Base-by-base conservation (phyloP, 257 asterid species). In the Solanum boliviense region DNA sequence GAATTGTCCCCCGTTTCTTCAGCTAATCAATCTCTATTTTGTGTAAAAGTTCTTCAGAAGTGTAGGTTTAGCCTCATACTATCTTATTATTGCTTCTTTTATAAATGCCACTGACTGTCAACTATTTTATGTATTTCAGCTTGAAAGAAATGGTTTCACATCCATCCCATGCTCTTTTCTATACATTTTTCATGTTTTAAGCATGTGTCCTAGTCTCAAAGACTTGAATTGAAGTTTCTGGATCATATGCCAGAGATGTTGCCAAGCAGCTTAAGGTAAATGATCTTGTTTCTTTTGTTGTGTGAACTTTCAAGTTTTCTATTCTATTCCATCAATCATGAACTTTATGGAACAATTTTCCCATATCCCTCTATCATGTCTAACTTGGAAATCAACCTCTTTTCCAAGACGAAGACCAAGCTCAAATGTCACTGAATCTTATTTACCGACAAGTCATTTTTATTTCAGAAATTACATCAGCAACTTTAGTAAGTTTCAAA, bases 101-200 rank as follows among this genome's bases (percentile, higher is more conserved):
- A 0, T 84, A n/a, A 76, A 6, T 23, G 35, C 56, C 2, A 83
- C 68, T 90, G 73, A 89, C 35, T 65, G 72, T 35, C 82, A 38
- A 46, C 74, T 46, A 87, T 79, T 84, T 67, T 2, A 29, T 38
- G 89, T 84, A 20, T 86, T 88, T 36, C 93, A 94, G 93, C 91
- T 90, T 93, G 87, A 92, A 96, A 65, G 96, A 93, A 75, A 89
- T 94, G 91, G 90, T 92, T 5, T 94, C 94, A 48, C 89, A 94
- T 90, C 98, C 96, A 68, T 94, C 91, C 89, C 98, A 94, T 62
- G 94, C 95, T 36, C 44, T 93, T 93, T n/a, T 94, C 91, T 94
- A 94, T 52, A 86, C 89, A 93, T 9, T 39, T 0, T 39, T 38
- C 44, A 38, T 94, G 98, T 92, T 93, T 7, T 86, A 93, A 39